Conservation (phyloP, 2,329 filamentous ascomycete species). For the Cercospora sesami region DNA sequence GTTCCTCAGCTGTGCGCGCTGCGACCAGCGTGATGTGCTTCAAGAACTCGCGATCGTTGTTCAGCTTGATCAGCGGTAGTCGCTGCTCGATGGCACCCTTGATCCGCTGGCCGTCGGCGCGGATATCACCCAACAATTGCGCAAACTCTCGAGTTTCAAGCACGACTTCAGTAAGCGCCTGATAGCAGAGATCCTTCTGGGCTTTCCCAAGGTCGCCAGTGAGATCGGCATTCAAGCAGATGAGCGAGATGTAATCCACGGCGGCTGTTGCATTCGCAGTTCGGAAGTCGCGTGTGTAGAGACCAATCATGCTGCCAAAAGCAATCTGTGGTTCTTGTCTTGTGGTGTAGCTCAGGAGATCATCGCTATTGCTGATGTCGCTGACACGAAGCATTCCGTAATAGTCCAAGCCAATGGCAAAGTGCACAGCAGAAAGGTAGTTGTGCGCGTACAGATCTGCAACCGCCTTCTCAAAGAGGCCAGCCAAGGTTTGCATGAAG, state of each 20-base stretch:
- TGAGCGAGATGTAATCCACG: conserved; percentile 87
- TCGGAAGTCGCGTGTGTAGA: conserved; percentile 95
- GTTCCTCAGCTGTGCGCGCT: conserved; percentile 89
- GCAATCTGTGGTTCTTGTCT: conserved; percentile 79
- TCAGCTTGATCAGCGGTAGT: conserved; percentile 74
- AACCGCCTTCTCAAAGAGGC: conserved; percentile 91
- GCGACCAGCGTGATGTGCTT: conserved; percentile 90
- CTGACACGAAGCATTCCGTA: conserved; percentile 87
- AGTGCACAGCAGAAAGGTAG: conserved; percentile 92
- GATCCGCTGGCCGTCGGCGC: conserved; percentile 79
- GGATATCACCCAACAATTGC: conserved; percentile 87
- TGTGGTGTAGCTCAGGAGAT: conserved; percentile 66
- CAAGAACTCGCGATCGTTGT: conserved; percentile 79
- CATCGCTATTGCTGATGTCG: conserved; percentile 72
- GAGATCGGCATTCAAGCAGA: conserved; percentile 87
- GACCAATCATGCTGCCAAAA: conserved; percentile 89
- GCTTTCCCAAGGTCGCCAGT: conserved; percentile 70
- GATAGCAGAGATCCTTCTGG: conserved; percentile 82
- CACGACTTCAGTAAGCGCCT: conserved; percentile 88
- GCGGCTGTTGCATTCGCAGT: conserved; percentile 85
- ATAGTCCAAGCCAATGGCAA: conserved; percentile 83
- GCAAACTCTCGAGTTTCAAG: conserved; percentile 97
- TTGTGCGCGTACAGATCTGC: conserved; percentile 89
- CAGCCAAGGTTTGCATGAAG: conserved; percentile 83
- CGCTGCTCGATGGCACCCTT: conserved; percentile 85